phyloP scores from a whole-genome alignment of 202 grass and related monocot species.

The Digitaria exilis region DNA sequence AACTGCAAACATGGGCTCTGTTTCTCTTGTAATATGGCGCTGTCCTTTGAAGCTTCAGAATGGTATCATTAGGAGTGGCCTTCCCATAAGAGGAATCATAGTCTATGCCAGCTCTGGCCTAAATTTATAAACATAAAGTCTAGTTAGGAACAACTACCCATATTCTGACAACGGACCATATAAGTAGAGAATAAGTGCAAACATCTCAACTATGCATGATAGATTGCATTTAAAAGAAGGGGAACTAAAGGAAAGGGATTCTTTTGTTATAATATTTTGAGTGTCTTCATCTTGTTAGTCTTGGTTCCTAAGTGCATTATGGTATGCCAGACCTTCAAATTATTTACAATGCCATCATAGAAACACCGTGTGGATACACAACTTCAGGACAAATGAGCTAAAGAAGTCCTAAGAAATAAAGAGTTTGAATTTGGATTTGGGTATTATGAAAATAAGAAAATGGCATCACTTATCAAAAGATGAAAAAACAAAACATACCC shows the following conservation, averaged over 20 bases:
- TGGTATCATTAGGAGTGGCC: conserved; percentile 82
- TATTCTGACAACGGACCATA: not conserved
- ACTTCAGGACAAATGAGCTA: not conserved
- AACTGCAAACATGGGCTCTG: conserved; percentile 95
- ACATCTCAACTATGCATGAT: not conserved
- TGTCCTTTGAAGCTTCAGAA: conserved; percentile 97
- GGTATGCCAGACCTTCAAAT: not conserved
- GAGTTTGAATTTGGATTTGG: not conserved
- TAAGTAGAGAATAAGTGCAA: conserved; percentile 3
- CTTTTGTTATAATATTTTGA: conserved; percentile 8
- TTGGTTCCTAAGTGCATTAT: not conserved
- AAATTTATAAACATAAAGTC: conserved; percentile 31
- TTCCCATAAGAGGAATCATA: conserved; percentile 93
- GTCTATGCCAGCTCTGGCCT: conserved; percentile 96
- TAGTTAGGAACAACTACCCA: conserved; percentile 21
- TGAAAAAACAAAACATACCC: conserved; percentile 56
- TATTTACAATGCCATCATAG: not conserved
- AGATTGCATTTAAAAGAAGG: not conserved
- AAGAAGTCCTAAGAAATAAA: not conserved
- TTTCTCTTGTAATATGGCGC: conserved; percentile 98
- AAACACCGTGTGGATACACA: not conserved
- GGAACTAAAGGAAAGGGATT: not conserved
- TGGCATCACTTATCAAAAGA: not conserved
- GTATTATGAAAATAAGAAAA: not conserved
- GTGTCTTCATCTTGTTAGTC: not conserved